These are phyloP conservation scores for Quercus mongolica DNA, from an alignment of 306 rosid species.

Conservation along the genomic window DNA sequence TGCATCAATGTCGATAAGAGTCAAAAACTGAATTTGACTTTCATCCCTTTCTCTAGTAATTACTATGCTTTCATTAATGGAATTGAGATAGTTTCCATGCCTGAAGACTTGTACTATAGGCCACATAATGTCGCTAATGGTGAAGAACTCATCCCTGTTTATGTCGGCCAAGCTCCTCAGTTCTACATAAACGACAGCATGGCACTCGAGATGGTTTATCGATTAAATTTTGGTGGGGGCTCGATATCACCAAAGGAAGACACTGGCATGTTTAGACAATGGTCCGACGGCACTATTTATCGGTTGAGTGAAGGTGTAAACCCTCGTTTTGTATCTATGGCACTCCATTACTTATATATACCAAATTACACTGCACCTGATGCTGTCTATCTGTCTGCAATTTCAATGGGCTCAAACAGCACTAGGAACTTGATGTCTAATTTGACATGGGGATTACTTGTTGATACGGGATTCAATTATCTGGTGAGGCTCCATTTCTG, in stretches of 20 bases:
- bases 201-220: constrained; percentile 29
- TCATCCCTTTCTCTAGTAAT: not conserved
- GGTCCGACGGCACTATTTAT: not conserved
- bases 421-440: constrained; percentile 15
- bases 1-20: not conserved
- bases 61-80: not conserved
- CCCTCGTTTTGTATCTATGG: rapidly evolving
- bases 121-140: not conserved
- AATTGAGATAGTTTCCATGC: not conserved
- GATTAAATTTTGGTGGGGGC: constrained; percentile 36
- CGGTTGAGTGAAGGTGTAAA: too few species aligned
- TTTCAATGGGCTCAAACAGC: not conserved
- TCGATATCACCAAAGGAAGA: constrained; percentile 23
- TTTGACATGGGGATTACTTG: constrained; percentile 30
- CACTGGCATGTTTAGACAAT: constrained; percentile 28
- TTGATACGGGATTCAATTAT: constrained; percentile 44
- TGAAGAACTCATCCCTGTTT: too few species aligned
- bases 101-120: not conserved
- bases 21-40: not conserved
- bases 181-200: constrained; percentile 4
- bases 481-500: constrained; percentile 38
- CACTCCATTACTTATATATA: not conserved
- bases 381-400: constrained; percentile 20
- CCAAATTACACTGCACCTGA: constrained; percentile 26
- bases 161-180: not conserved